A percentile compares a stretch with the other conserved stretches of the same genome.
These are phyloP conservation scores for Penicillium paradoxum DNA, from an alignment of 495 filamentous ascomycete genomes.

Conservation along the genomic window DNA sequence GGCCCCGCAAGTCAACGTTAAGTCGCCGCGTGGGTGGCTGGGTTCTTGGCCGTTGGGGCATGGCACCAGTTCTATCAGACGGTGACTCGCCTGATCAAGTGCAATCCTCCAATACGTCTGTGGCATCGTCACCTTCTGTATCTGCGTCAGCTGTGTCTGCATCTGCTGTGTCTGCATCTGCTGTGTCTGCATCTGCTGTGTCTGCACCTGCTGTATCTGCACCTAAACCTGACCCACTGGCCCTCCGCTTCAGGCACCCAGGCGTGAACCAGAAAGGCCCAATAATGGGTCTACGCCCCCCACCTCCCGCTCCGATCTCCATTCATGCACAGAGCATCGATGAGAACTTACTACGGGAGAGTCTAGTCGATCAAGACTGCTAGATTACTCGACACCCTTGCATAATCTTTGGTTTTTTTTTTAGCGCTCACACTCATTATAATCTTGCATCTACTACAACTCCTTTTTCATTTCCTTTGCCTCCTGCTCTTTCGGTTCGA, in stretches of 20 bases:
- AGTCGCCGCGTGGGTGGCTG: conserved; percentile 50
- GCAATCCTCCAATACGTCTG: conserved; percentile 12
- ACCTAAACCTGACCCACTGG: background rate
- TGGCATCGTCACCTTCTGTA: background rate
- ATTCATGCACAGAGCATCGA: conserved; percentile 36
- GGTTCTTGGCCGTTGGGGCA: conserved; percentile 53
- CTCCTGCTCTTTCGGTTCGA: background rate
- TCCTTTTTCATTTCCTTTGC: background rate
- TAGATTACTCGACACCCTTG: background rate
- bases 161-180: no score
- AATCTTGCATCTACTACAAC: conserved; percentile 5
- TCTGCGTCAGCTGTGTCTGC: no score
- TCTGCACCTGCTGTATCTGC: background rate
- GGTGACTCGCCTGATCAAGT: conserved; percentile 13
- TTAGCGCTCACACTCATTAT: conserved; percentile 7
- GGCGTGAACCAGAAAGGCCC: conserved; percentile 48
- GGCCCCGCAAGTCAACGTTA: conserved; percentile 28
- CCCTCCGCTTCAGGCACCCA: conserved; percentile 33
- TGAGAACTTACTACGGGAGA: conserved; percentile 38
- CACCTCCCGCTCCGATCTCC: conserved; percentile 25
- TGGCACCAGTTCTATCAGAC: conserved; percentile 30
- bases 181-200: no score
- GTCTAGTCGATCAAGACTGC: conserved; percentile 29
- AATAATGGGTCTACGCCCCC: conserved; percentile 37
- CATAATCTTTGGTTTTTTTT: background rate